Evolutionary conservation across 2,329 filamentous ascomycete species (phyloP).

Genomic region (Colletotrichum orbiculare): DNA sequence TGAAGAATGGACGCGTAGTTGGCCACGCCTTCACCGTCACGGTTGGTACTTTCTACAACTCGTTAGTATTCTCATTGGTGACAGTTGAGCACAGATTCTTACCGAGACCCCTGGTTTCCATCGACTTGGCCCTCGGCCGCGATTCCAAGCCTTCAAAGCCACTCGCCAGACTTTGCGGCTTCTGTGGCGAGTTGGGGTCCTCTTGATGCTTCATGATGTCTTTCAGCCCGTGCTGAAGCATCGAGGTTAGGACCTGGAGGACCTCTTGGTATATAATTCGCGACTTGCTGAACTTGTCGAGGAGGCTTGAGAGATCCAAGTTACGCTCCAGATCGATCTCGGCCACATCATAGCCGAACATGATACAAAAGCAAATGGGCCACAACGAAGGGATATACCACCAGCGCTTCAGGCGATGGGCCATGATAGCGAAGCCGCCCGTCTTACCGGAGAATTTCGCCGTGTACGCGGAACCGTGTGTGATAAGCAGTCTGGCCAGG

Average conservation of each 20-base stretch:
- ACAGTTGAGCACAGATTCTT: slow-evolving; percentile 42
- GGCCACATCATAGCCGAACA: slow-evolving; percentile 86
- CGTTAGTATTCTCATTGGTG: slow-evolving; percentile 32
- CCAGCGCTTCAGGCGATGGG: slow-evolving; percentile 83
- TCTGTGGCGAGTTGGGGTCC: slow-evolving; percentile 65
- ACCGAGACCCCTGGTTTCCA: slow-evolving; percentile 73
- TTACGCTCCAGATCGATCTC: slow-evolving; percentile 77
- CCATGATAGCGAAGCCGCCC: slow-evolving; percentile 89
- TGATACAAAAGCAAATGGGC: slow-evolving; percentile 87
- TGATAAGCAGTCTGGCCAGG: slow-evolving; percentile 83
- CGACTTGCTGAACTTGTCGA: slow-evolving; percentile 77
- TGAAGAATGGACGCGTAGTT: slow-evolving; percentile 74
- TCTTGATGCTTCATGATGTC: slow-evolving; percentile 72
- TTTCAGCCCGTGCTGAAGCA: slow-evolving; percentile 88
- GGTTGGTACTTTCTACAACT: slow-evolving; percentile 50
- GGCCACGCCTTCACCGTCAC: slow-evolving; percentile 59
- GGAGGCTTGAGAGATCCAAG: slow-evolving; percentile 79
- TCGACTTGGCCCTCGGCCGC: slow-evolving; percentile 67
- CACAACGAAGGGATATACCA: slow-evolving; percentile 89
- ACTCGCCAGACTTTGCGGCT: slow-evolving; percentile 29
- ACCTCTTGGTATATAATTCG: slow-evolving; percentile 81
- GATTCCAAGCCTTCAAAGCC: slow-evolving; percentile 43
- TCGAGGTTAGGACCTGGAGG: slow-evolving; percentile 81
- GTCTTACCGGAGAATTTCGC: slow-evolving; percentile 86
- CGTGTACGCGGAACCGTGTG: slow-evolving; percentile 83